These are phyloP conservation scores for Paramecium bursaria DNA, from an alignment of 73 alveolate species.

Conservation along the genomic window DNA sequence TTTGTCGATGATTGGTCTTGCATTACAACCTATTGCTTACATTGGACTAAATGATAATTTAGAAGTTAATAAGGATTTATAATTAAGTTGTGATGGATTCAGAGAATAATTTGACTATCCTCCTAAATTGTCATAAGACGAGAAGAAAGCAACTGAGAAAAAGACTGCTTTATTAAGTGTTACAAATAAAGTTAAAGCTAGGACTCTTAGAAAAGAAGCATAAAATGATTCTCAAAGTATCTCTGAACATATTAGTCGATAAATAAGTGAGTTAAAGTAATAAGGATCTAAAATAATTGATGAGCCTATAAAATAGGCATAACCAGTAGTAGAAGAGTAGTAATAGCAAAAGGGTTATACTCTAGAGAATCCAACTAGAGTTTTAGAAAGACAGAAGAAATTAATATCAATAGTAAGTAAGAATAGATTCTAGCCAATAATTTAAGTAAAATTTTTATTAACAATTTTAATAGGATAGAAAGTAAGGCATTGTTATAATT, in stretches of 20 bases:
- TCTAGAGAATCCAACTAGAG: constrained; percentile 88
- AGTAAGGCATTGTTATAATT: constrained; percentile 85
- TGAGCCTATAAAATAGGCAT: constrained; percentile 79
- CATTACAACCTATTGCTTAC: constrained; percentile 94
- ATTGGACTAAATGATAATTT: constrained; percentile 90
- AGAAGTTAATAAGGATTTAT: constrained; percentile 87
- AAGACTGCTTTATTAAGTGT: constrained; percentile 95
- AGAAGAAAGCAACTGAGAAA: constrained; percentile 83
- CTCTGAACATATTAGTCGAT: constrained; percentile 22
- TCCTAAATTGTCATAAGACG: constrained; percentile 82
- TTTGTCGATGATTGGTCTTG: constrained; percentile 92
- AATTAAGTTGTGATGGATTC: constrained; percentile 85
- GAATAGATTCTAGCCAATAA: constrained; percentile 87
- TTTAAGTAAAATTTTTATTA: constrained; percentile 56
- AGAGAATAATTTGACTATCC: constrained; percentile 92
- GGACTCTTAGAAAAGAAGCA: constrained; percentile 85
- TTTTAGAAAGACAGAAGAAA: constrained; percentile 88
- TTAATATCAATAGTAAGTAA: constrained; percentile 76
- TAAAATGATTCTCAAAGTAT: background rate
- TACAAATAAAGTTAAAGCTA: constrained; percentile 93
- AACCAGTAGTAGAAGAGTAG: constrained; percentile 88
- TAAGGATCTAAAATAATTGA: constrained; percentile 75
- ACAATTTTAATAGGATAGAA: constrained; percentile 72
- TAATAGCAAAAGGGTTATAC: no score
- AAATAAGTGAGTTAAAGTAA: constrained; percentile 77